These are phyloP conservation scores for Mesotaenium endlicherianum DNA, from an alignment of 139 green algal genomes.

Conservation along the genomic window DNA sequence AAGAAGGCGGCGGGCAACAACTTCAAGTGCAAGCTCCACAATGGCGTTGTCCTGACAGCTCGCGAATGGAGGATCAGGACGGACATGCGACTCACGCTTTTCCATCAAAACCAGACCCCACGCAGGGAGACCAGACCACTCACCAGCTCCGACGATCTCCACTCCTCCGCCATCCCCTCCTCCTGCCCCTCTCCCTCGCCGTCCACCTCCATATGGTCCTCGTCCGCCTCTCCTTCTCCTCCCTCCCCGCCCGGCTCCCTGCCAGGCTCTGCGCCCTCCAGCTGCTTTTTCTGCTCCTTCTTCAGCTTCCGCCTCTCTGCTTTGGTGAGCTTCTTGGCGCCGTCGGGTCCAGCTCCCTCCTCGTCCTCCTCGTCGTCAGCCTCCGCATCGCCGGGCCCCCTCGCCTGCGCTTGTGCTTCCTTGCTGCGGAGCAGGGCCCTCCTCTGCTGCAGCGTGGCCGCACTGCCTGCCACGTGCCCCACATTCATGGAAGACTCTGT, in stretches of 20 bases:
- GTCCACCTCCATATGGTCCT: background rate
- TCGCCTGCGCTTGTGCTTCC: conserved; percentile 12
- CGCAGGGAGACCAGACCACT: no score
- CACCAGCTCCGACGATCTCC: no score
- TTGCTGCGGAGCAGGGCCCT: background rate
- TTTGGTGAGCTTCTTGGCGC: conserved; percentile 3
- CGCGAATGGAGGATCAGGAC: no score
- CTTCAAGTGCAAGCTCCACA: no score
- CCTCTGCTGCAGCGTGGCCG: background rate
- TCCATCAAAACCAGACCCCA: no score
- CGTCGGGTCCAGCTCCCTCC: background rate
- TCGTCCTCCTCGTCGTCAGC: conserved; percentile 3
- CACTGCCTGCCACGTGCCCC: background rate
- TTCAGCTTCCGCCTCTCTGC: conserved; percentile 6
- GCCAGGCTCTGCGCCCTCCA: background rate
- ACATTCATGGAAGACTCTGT: no score
- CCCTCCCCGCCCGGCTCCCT: background rate
- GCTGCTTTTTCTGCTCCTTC: conserved; percentile 5
- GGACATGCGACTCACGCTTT: no score
- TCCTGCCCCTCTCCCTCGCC: background rate
- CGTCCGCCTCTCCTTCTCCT: no score
- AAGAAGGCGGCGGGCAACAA: no score
- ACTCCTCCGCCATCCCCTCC: conserved; percentile 3
- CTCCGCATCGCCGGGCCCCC: background rate
- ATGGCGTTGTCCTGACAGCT: no score